Evolutionary conservation across 139 green algal genomes (phyloP).

Genomic region (Chlamydomonas asymmetrica): DNA sequence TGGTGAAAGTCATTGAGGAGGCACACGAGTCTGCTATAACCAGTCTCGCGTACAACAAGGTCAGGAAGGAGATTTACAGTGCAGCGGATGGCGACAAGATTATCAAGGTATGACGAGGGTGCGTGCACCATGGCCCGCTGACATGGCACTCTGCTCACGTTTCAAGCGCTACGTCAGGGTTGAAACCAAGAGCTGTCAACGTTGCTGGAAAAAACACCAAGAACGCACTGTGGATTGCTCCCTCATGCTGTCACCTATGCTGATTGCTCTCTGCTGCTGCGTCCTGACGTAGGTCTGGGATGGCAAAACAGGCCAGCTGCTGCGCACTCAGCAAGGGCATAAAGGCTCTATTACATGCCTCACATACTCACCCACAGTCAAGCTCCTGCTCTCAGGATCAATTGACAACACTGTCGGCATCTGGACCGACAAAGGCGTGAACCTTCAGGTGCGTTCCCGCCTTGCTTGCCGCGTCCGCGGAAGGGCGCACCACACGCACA

Average conservation of each 20-base stretch:
- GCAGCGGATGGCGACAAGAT: conserved; percentile 62
- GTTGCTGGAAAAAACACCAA: no score
- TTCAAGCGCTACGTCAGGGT: no score
- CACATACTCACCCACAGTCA: conserved; percentile 46
- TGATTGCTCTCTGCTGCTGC: background rate
- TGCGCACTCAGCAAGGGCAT: conserved; percentile 64
- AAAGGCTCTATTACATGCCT: conserved; percentile 71
- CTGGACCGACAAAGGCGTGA: conserved; percentile 65
- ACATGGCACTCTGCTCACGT: background rate
- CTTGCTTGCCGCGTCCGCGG: background rate
- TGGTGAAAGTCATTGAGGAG: conserved; percentile 47
- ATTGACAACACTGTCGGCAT: conserved; percentile 70
- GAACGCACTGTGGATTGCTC: background rate
- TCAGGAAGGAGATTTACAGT: conserved; percentile 62
- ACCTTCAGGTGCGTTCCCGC: conserved; percentile 50
- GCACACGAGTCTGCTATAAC: conserved; percentile 55
- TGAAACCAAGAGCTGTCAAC: no score
- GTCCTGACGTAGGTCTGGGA: conserved; percentile 74
- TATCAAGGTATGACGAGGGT: conserved; percentile 69
- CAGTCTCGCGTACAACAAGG: conserved; percentile 61
- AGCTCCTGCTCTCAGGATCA: conserved; percentile 64
- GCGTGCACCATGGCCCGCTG: no score
- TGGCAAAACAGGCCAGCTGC: conserved; percentile 45
- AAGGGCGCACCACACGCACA: background rate
- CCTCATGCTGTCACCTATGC: background rate